Percentiles rank a stretch among this genome's conserved stretches.
Conservation (phyloP, 495 filamentous ascomycete genomes). For the Xylaria scruposa region DNA sequence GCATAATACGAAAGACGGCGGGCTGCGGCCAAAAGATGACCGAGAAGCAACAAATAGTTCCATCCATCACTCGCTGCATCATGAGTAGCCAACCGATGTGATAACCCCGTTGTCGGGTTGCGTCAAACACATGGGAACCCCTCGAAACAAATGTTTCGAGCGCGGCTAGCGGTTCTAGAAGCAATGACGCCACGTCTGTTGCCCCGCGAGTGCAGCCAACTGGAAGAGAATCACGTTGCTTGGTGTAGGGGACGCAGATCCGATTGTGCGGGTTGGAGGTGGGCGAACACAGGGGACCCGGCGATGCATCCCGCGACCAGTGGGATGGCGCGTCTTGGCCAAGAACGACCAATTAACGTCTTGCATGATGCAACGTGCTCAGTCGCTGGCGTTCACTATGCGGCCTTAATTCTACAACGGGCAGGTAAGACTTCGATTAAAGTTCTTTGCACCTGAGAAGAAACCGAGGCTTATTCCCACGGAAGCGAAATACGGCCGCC, state of each 20-base stretch:
- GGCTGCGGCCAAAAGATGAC: background rate
- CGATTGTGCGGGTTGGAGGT: slow-evolving; percentile 7
- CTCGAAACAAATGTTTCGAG: background rate
- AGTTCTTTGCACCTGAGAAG: background rate
- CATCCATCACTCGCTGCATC: background rate
- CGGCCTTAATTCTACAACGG: slow-evolving; percentile 2
- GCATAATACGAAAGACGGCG: background rate
- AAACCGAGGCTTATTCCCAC: background rate
- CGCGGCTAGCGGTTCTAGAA: slow-evolving; percentile 16
- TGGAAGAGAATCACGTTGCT: slow-evolving; percentile 9
- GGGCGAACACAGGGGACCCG: background rate
- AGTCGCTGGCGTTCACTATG: background rate
- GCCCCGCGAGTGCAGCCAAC: background rate
- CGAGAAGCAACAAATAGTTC: slow-evolving; percentile 4
- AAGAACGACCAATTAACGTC: slow-evolving; percentile 3
- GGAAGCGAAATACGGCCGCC: background rate
- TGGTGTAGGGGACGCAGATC: slow-evolving; percentile 4
- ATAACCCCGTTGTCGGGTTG: background rate
- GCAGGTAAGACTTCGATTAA: background rate
- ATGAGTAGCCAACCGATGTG: background rate
- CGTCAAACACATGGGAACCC: background rate
- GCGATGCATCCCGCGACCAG: background rate
- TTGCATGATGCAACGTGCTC: slow-evolving; percentile 9
- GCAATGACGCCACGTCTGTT: background rate
- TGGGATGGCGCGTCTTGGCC: slow-evolving; percentile 9